Evolutionary conservation across 1,284 basidiomycete genomes (phyloP).

Genomic region (Cryptococcus amylolentus): DNA sequence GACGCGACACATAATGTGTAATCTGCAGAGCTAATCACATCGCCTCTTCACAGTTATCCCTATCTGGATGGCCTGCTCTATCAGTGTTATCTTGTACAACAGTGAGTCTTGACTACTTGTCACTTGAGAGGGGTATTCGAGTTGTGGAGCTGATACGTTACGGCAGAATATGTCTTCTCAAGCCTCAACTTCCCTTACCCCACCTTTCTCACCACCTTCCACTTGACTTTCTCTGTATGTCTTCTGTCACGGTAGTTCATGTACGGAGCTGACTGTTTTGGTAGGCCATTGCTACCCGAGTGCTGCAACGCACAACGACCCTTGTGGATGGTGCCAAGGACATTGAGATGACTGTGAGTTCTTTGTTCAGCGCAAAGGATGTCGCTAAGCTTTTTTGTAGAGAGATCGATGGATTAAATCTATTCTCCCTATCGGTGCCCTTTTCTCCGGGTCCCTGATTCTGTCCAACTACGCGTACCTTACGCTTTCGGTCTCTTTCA

Average conservation of each 20-base stretch:
- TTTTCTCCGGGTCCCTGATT: constrained; percentile 88
- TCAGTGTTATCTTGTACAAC: constrained; percentile 94
- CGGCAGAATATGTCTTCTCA: constrained; percentile 70
- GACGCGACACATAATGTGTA: background rate
- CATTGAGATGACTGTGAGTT: constrained; percentile 66
- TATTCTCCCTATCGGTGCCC: constrained; percentile 86
- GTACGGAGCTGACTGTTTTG: background rate
- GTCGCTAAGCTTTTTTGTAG: constrained; percentile 16
- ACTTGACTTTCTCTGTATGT: constrained; percentile 75
- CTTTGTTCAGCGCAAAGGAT: background rate
- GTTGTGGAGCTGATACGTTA: background rate
- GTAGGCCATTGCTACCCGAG: constrained; percentile 80
- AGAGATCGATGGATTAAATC: constrained; percentile 77
- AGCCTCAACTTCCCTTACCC: constrained; percentile 76
- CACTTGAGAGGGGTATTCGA: no score
- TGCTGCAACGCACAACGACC: constrained; percentile 80
- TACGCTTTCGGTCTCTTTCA: constrained; percentile 84
- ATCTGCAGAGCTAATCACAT: background rate
- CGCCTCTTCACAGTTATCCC: constrained; percentile 40
- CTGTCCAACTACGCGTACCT: constrained; percentile 93
- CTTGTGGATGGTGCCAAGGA: constrained; percentile 87
- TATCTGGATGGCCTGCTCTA: constrained; percentile 75
- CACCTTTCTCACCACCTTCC: constrained; percentile 84
- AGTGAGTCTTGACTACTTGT: constrained; percentile 44
- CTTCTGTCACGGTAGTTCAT: background rate